Evolutionary conservation across 306 rosid species (phyloP).

Genomic region (Styphnolobium japonicum): DNA sequence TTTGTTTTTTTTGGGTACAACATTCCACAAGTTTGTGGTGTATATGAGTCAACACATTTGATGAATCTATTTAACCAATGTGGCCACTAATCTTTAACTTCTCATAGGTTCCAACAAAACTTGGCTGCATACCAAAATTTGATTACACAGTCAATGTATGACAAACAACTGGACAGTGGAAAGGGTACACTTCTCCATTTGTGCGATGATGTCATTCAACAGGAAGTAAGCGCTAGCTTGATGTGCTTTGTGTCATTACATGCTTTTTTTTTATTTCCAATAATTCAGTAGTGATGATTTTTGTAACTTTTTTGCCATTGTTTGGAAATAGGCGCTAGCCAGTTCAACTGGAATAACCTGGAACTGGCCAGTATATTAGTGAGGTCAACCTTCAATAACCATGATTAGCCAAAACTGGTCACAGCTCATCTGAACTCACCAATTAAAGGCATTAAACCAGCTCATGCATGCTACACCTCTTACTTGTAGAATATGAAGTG

Average conservation of each 20-base stretch:
- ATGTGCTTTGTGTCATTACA: neutral
- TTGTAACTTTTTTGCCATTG: neutral
- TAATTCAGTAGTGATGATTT: neutral
- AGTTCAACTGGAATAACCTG: neutral
- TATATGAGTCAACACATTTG: neutral
- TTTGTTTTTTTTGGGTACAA: neutral
- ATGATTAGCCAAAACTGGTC: neutral
- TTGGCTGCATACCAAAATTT: constrained; percentile 77
- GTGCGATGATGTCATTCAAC: constrained; percentile 96
- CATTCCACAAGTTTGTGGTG: neutral
- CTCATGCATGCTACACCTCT: neutral
- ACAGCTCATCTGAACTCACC: neutral
- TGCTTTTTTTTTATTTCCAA: neutral
- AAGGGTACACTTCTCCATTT: constrained; percentile 88
- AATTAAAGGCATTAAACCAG: neutral
- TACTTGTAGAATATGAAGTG: neutral
- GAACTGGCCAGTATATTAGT: neutral
- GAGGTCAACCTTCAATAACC: neutral
- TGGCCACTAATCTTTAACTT: constrained; percentile 10
- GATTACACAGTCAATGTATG: constrained; percentile 90
- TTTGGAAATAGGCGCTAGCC: neutral
- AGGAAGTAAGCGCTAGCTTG: constrained; percentile 63
- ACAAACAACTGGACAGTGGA: constrained; percentile 92
- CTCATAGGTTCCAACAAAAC: constrained; percentile 74
- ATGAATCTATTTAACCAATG: neutral